These are phyloP conservation scores for Talaromyces nanjingensis DNA, from an alignment of 495 filamentous ascomycete species.

Conservation along the genomic window DNA sequence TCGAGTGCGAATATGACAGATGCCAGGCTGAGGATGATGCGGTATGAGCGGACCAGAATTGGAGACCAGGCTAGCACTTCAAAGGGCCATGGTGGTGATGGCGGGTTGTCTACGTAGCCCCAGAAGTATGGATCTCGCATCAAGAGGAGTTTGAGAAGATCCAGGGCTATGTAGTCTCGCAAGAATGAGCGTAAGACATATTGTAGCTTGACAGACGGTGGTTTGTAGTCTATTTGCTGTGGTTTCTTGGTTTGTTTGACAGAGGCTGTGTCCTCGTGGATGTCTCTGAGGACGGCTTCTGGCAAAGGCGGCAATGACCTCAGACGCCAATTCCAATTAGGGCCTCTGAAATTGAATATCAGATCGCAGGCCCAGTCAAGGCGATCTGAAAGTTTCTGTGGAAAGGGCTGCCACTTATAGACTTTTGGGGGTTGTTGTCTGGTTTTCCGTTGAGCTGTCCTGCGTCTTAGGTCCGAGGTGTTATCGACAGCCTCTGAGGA, in stretches of 20 bases:
- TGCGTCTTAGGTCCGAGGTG: neutral
- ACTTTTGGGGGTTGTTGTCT: neutral
- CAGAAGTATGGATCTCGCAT: constrained; percentile 73
- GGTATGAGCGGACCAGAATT: constrained; percentile 37
- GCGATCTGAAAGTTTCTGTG: constrained; percentile 51
- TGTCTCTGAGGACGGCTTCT: constrained; percentile 2
- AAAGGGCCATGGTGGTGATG: constrained; percentile 35
- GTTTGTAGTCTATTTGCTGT: neutral
- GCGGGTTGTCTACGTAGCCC: constrained; percentile 33
- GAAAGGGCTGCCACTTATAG: constrained; percentile 67
- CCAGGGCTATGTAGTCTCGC: constrained; percentile 54
- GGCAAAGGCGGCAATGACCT: constrained; percentile 48
- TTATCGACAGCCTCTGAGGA: neutral
- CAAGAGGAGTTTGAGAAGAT: constrained; percentile 57
- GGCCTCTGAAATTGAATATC: constrained; percentile 60
- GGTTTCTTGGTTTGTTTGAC: neutral
- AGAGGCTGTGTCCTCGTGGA: constrained; percentile 17
- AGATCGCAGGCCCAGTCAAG: constrained; percentile 68
- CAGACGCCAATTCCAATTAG: constrained; percentile 73
- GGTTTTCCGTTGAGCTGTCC: neutral
- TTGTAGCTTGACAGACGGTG: constrained; percentile 30
- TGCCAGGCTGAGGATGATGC: constrained; percentile 39
- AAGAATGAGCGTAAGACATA: constrained; percentile 39
- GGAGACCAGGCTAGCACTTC: constrained; percentile 32
- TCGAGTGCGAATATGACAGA: constrained; percentile 48